Base-by-base conservation (phyloP, 2,329 filamentous ascomycete genomes). In the Scytalidium sp. region DNA sequence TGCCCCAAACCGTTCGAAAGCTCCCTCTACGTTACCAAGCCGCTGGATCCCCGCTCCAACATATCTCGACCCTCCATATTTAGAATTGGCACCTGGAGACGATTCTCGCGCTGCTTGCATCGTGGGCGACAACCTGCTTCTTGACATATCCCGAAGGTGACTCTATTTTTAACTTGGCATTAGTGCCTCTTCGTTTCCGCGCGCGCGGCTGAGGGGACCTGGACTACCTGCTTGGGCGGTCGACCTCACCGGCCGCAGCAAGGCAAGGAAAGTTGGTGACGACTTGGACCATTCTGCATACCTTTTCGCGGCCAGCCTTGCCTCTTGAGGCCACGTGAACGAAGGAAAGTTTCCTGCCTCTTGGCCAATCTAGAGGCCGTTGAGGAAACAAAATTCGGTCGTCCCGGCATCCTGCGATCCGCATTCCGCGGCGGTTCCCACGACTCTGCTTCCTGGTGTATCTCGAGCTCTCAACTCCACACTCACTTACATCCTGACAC, bases 21-120 rank as follows among this genome's bases (percentile, higher is more conserved):
- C 32, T 36, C 32, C 32, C 57, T 51, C 43, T 61, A 51, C 57
- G 60, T 54, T 64, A 63, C 60, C 62, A 59, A 49, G 44, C 51
- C 44, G 50, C 59, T 60, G 62, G 62, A 58, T 53, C 53, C 32
- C 32, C 32, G 32, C 32, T 36, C 32, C 32, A 6, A 6, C 5
- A 36, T 36, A 36, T 36, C 25, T 27, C 32, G 32, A 36, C 4
- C 13, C 32, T 36, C 32, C 32, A 36, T 36, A 36, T 7, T 36
- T 36, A 36, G 32, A 36, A 36, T 36, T n/a, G 15, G 17, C 32
- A 36, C 32, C 5, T 15, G 11, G 17, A n/a, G 15, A 9, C 15
- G 5, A 36, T 36, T n/a, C 32, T 36, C 32, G 17, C 13, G 17
- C 32, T 5, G 32, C 15, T 29, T 29, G 5, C 25, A 8, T 29